Base-by-base conservation (phyloP, 805 yeast genomes). In the Teunomyces tritomae region DNA sequence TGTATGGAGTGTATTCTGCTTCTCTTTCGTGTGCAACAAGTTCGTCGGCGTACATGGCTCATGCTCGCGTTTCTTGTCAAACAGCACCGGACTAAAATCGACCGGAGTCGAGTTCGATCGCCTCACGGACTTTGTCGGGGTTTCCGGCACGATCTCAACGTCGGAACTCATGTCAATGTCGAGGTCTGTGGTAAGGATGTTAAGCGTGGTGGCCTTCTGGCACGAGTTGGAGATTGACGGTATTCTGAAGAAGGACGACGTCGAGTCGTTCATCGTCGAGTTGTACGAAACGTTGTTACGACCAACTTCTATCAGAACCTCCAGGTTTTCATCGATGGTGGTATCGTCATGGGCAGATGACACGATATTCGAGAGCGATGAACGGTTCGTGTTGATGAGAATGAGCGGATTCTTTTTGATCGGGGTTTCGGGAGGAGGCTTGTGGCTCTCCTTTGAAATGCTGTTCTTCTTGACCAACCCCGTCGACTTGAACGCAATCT, bases 401-500 rank as follows among this genome's bases (percentile, higher is more conserved):
- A 70, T 63, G 37, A 71, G 58, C 3, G 77, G 76, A 46, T 71
- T 72, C 47, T 63, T 64, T 53, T 73, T 73, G 39, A 71, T 70
- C 4, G 77, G 77, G 1, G 77, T 73, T 43, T 73, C 77, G 0
- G 77, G 77, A 1, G 76, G 76, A 8, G 64, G 56, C 44, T 70
- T 71, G 34, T 63, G 57, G 9, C 36, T 35, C 32, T 53, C 51
- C 17, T 54, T 52, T 14, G 54, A 44, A 7, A 67, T 49, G 14
- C 60, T 63, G 57, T 62, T 71, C 69, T 65, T 83, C 70, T 66
- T 85, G 72, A 84, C 65, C 30, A 89, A 68, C 0, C 96, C 96
- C 0, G 87, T 70, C 2, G 91, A 79, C 62, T 81, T 76, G 64
- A 89, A 89, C 11, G 94, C 96, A 0, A 91, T 84, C 62, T 88